These are phyloP conservation scores for Hypoxylon sp. DNA, from an alignment of 2,329 filamentous ascomycete genomes.

Conservation along the genomic window DNA sequence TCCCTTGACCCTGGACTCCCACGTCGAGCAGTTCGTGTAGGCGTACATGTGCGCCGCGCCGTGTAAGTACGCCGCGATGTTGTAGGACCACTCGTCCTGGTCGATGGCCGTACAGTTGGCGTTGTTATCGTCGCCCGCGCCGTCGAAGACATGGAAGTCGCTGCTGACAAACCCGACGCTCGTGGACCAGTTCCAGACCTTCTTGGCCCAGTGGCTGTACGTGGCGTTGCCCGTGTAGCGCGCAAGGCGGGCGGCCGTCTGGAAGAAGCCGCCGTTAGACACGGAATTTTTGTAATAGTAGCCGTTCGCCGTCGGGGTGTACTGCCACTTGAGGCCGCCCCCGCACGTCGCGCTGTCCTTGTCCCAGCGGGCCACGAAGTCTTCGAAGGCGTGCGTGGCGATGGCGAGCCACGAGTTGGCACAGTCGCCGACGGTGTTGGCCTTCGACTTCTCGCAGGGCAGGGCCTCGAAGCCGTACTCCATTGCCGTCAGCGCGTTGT, in stretches of 20 bases:
- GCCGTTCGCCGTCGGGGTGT: constrained; percentile 67
- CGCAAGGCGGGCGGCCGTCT: constrained; percentile 62
- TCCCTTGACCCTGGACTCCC: constrained; percentile 50
- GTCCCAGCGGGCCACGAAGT: constrained; percentile 58
- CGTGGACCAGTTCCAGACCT: constrained; percentile 62
- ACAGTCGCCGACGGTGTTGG: constrained; percentile 52
- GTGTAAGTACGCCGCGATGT: constrained; percentile 56
- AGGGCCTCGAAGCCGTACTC: constrained; percentile 57
- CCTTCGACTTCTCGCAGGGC: constrained; percentile 45
- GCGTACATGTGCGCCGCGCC: constrained; percentile 57
- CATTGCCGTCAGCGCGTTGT: constrained; percentile 60
- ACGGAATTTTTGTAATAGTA: constrained; percentile 66
- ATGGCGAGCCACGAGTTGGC: constrained; percentile 61
- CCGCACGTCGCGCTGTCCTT: constrained; percentile 65
- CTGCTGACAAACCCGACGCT: constrained; percentile 54
- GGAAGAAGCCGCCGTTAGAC: constrained; percentile 54
- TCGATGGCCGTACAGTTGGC: constrained; percentile 50
- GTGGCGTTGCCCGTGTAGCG: constrained; percentile 68
- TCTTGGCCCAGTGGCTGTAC: constrained; percentile 67
- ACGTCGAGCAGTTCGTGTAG: constrained; percentile 51
- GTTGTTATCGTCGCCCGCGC: constrained; percentile 49
- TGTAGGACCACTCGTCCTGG: constrained; percentile 57
- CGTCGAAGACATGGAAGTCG: constrained; percentile 55
- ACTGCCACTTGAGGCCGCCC: constrained; percentile 70
- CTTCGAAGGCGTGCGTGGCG: constrained; percentile 66